Base-by-base conservation (phyloP, 2,329 filamentous ascomycete genomes). In the Claviceps monticola region DNA sequence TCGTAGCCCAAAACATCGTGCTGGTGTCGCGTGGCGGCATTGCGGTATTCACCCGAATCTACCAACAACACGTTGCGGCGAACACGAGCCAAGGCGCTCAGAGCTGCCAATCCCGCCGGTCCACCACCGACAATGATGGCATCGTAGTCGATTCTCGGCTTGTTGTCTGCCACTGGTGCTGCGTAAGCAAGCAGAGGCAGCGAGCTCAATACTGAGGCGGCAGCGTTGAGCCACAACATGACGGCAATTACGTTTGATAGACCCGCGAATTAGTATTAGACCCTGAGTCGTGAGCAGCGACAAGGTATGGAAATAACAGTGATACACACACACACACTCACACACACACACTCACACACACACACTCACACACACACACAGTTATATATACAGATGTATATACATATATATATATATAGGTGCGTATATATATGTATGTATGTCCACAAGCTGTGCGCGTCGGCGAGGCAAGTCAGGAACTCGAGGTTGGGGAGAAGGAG, bases 1-100 rank as follows among this genome's bases (percentile, higher is more conserved):
- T 82, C 79, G 52, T 72, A 76, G 3, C 78, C 78, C 26, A 81
- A 67, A 0, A 82, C 74, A 59, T 82, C 79, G 62, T 83, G 79
- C 70, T 81, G 75, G 56, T 79, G 72, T 14, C 78, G 65, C 0
- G 79, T 82, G 0, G 70, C 65, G 1, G 50, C 69, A 58, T 82
- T 83, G 49, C 79, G 74, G 56, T 83, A 83, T 34, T 71, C 66
- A 13, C 72, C 74, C 19, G 75, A 79, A 60, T 83, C 79, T 50
- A 82, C 74, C 43, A 83, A 61, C 7, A 81, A 64, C 0, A 74
- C 72, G 5, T 70, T 74, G 14, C 78, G 70, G 13, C 73, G 71
- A 14, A 82, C 78, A 16, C 79, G 75, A 6, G 74, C 78, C n/a
- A 82, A 70, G 43, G 73, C 77, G 52, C 78, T 82, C 48, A 78